Conservation (phyloP, 2,329 filamentous ascomycete species). For the Rhinocladiella mackenziei region DNA sequence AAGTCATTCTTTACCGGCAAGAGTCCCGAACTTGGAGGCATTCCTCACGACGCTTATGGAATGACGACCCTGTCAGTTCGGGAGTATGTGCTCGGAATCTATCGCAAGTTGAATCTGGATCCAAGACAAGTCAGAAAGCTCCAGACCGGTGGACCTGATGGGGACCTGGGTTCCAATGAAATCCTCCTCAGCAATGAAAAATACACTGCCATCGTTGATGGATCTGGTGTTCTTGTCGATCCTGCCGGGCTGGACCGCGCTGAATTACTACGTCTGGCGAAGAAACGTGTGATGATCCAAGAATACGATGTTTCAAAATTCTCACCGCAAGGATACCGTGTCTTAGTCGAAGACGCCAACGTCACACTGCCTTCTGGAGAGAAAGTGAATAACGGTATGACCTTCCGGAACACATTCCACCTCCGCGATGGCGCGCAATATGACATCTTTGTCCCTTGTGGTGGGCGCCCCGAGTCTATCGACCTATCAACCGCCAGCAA, state of each 20-base stretch:
- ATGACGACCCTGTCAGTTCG: slow-evolving; percentile 98
- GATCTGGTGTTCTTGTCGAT: slow-evolving; percentile 89
- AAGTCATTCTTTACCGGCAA: slow-evolving; percentile 99
- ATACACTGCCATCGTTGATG: slow-evolving; percentile 93
- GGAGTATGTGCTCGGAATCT: slow-evolving; percentile 93
- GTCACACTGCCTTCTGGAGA: slow-evolving; percentile 85
- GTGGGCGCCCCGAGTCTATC: slow-evolving; percentile 93
- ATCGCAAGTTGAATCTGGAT: slow-evolving; percentile 90
- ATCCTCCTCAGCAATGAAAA: slow-evolving; percentile 94
- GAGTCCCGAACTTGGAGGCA: slow-evolving; percentile 90
- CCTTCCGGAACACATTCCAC: slow-evolving; percentile 97
- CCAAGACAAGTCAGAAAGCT: slow-evolving; percentile 82
- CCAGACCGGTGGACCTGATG: slow-evolving; percentile 95
- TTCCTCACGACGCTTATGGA: slow-evolving; percentile 91
- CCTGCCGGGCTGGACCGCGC: slow-evolving; percentile 80
- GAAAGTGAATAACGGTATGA: slow-evolving; percentile 80
- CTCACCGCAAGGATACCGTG: slow-evolving; percentile 81
- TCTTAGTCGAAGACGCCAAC: slow-evolving; percentile 87
- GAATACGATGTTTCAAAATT: slow-evolving; percentile 82
- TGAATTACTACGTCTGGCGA: slow-evolving; percentile 80
- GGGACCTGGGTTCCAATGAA: slow-evolving; percentile 95
- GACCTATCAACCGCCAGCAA: slow-evolving; percentile 82
- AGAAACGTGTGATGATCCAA: slow-evolving; percentile 81
- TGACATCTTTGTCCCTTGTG: slow-evolving; percentile 91
- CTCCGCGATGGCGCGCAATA: slow-evolving; percentile 71